Base-by-base conservation (phyloP, 2,329 filamentous ascomycete genomes). In the Ustulina deusta region DNA sequence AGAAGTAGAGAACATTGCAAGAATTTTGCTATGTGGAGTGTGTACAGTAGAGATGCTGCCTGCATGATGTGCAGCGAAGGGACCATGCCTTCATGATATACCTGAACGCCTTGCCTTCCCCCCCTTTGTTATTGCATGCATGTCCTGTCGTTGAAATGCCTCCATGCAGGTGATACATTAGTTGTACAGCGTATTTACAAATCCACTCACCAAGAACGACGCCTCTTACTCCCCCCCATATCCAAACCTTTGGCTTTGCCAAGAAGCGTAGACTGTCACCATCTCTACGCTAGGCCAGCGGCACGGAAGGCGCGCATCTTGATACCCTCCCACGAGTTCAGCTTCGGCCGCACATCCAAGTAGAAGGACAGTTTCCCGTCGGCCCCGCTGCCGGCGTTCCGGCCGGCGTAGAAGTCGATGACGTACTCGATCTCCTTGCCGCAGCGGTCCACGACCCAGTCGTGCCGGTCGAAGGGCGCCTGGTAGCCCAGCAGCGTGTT, bases 391-490 rank as follows among this genome's bases (percentile, higher is more conserved):
- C 78, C 78, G 1, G 81, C 79, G 2, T 81, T 80, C 6, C 86
- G 83, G 0, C 96, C 96, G 5, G 93, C 90, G 78, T 99, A 99
- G 75, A 99, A 99, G 81, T 99, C 96, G 79, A 99, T 99, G 44
- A 99, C 91, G 78, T 99, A 99, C 75, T 98, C 96, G 56, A 99
- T 83, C 75, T 88, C 89, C 22, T 85, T 91, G 34, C 92, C 95
- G 78, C 96, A 98, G 59, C 96, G 86, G 81, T 99, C 94, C 40
- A 99, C 91, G 27, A 97, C 90, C 96, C 96, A 99, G 80, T 99
- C 96, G 79, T 99, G 96, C 32, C 96, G 86, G 81, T 99, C 96
- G 80, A 99, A 99, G 1, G 96, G 96, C 61, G 91, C 85, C 67
- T 91, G 90, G 79, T 97, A 98, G n/a, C 96, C 96, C 61, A 97